Evolutionary conservation across 163 green algal genomes (phyloP).

Genomic region (Scenedesmus sp.): DNA sequence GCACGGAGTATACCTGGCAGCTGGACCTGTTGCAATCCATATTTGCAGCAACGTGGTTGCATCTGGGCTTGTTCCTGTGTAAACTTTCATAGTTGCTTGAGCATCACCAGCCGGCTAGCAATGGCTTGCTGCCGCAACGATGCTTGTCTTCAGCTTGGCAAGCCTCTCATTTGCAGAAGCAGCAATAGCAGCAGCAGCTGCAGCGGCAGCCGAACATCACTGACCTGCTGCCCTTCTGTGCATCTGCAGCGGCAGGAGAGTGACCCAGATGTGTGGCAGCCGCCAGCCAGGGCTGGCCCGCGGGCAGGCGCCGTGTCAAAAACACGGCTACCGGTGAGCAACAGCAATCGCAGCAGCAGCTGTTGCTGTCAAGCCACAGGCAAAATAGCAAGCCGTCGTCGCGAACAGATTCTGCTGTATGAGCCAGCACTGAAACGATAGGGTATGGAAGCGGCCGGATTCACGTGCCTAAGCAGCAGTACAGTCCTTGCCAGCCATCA

Average conservation of each 20-base stretch:
- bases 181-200: slow-evolving; percentile 11
- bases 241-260: slow-evolving; percentile 28
- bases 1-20: neutral
- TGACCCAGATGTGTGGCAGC: slow-evolving; percentile 59
- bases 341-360: slow-evolving; percentile 4
- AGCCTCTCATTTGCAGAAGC: neutral
- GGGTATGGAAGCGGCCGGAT: neutral
- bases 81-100: too few species aligned
- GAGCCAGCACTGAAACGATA: neutral
- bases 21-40: neutral
- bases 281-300: slow-evolving; percentile 53
- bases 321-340: neutral
- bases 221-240: neutral
- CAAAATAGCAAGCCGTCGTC: neutral
- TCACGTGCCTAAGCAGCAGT: neutral
- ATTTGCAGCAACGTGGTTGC: too few species aligned
- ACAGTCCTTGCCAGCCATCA: neutral
- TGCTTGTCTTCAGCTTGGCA: too few species aligned
- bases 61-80: too few species aligned
- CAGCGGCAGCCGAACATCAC: neutral
- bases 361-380: neutral
- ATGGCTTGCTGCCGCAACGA: too few species aligned
- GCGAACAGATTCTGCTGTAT: neutral
- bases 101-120: too few species aligned
- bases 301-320: neutral